Evolutionary conservation across 2,329 filamentous ascomycete species (phyloP).

Genomic region (Dichotomopilus funicola): DNA sequence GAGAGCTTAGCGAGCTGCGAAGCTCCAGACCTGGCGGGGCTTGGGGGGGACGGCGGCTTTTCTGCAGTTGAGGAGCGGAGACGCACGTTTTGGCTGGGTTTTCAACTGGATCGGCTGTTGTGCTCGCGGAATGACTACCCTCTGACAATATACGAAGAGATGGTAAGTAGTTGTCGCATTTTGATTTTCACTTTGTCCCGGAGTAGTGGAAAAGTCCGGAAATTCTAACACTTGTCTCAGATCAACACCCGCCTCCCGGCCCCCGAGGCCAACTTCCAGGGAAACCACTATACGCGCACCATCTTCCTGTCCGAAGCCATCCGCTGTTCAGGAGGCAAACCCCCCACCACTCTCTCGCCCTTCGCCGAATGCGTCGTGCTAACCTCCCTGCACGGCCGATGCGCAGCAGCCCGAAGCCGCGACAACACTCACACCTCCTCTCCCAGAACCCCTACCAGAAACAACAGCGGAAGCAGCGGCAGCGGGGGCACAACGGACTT

Average conservation of each 20-base stretch:
- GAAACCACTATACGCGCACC: background rate
- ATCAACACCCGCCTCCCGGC: constrained; percentile 1
- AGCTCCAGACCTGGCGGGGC: too few relatives aligned
- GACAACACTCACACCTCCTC: too few relatives aligned
- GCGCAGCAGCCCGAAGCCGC: background rate
- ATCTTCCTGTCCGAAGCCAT: background rate
- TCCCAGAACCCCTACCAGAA: too few relatives aligned
- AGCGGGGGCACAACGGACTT: background rate
- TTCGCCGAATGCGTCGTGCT: constrained; percentile 3
- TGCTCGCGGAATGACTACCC: background rate
- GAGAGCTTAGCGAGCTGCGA: too few relatives aligned
- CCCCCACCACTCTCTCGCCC: background rate
- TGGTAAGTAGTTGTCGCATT: background rate
- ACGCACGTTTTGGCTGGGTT: constrained; percentile 4
- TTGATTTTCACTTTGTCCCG: too few relatives aligned
- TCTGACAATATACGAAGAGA: background rate
- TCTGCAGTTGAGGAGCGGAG: background rate
- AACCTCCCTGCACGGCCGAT: background rate
- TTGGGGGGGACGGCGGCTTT: too few relatives aligned
- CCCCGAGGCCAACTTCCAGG: constrained; percentile 3
- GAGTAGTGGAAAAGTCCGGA: too few relatives aligned
- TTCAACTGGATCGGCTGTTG: background rate
- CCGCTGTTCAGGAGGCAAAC: background rate
- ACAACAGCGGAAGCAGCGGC: background rate
- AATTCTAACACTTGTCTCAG: background rate